phyloP scores from a whole-genome alignment of 163 green algal genomes.

The Scenedesmus sp. region DNA sequence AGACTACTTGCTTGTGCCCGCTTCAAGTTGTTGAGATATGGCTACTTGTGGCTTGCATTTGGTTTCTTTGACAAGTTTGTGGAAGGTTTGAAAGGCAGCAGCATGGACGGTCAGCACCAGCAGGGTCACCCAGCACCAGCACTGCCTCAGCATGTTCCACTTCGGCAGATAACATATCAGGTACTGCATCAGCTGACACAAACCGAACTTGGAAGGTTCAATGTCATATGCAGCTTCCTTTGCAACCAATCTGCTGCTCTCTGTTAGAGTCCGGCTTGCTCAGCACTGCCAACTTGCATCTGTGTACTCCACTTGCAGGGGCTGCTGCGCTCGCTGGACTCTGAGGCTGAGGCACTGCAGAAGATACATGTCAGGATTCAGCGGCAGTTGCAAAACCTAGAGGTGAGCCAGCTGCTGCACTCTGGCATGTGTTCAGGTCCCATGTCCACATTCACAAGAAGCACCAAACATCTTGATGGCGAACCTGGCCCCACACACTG shows the following conservation, averaged over 20 bases:
- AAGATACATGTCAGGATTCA: conserved; percentile 54
- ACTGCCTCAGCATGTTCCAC: not conserved
- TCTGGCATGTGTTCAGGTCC: not conserved
- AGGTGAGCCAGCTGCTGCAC: conserved; percentile 16
- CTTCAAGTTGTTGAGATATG: not conserved
- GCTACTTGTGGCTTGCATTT: not conserved
- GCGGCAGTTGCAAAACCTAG: conserved; percentile 47
- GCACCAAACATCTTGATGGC: not conserved
- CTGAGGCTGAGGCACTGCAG: conserved; percentile 46
- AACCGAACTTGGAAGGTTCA: too few relatives aligned
- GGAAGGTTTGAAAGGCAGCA: not conserved
- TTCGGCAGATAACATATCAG: not conserved
- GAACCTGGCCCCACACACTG: too few relatives aligned
- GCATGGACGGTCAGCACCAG: not conserved
- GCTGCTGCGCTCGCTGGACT: conserved; percentile 28
- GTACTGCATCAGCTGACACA: too few relatives aligned
- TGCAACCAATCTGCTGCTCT: too few relatives aligned
- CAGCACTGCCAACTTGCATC: not conserved
- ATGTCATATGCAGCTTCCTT: too few relatives aligned
- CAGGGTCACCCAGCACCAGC: not conserved
- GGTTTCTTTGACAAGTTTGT: too few relatives aligned
- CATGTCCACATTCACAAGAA: not conserved
- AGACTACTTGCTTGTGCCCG: not conserved
- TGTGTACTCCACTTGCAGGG: not conserved
- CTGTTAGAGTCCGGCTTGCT: not conserved